Evolutionary conservation across 148 eudicot species (phyloP).

Genomic region (Gaultheria prostrata): DNA sequence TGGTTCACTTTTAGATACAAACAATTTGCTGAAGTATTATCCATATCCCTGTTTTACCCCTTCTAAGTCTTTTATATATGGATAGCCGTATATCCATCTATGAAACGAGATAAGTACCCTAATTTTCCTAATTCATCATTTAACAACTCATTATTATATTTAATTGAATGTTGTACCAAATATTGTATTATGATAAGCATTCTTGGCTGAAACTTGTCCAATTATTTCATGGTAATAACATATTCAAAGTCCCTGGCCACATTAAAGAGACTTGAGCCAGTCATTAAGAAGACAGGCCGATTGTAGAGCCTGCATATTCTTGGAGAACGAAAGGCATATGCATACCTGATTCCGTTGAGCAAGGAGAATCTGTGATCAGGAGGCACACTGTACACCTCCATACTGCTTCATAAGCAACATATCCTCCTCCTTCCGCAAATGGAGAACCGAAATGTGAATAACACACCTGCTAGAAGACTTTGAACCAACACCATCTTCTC

Average conservation of each 20-base stretch:
- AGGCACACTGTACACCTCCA: constrained; percentile 73
- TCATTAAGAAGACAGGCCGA: constrained; percentile 80
- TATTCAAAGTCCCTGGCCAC: constrained; percentile 10
- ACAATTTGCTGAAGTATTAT: too few species aligned
- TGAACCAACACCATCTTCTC: constrained; percentile 40
- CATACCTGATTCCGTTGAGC: too few species aligned
- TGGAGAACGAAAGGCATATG: constrained; percentile 77
- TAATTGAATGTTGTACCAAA: too few species aligned
- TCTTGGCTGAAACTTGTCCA: constrained; percentile 16
- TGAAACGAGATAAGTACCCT: too few species aligned
- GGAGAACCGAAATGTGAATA: constrained; percentile 79
- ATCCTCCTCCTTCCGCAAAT: constrained; percentile 79
- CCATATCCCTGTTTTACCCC: too few species aligned
- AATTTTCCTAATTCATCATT: too few species aligned
- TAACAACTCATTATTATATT: too few species aligned
- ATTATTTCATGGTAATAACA: constrained; percentile 4
- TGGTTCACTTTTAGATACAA: too few species aligned
- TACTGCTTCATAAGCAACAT: constrained; percentile 62
- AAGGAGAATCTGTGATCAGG: constrained; percentile 77
- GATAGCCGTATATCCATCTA: too few species aligned
- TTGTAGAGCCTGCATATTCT: constrained; percentile 85
- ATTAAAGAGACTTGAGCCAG: constrained; percentile 30
- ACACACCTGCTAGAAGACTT: constrained; percentile 47
- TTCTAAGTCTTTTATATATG: too few species aligned
- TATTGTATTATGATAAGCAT: too few species aligned